A percentile compares a stretch with the other conserved stretches of the same genome.
phyloP scores from a whole-genome alignment of 2,329 filamentous ascomycete genomes.

The Thielaviopsis populi region DNA sequence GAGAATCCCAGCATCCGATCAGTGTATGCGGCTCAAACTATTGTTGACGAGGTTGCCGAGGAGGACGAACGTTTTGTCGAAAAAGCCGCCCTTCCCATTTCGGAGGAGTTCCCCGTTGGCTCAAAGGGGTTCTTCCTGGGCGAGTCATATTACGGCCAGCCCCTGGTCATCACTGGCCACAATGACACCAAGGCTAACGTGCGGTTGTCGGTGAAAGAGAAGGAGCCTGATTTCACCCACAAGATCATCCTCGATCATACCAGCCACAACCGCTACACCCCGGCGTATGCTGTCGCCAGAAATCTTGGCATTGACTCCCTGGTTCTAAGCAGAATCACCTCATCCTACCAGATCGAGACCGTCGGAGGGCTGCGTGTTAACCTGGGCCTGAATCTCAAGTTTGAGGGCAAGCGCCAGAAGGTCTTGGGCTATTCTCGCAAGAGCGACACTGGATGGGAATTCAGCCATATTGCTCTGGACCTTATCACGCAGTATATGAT shows the following conservation, averaged over 20 bases:
- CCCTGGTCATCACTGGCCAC: constrained; percentile 68
- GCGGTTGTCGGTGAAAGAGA: constrained; percentile 56
- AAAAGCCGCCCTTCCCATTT: constrained; percentile 69
- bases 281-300: constrained; percentile 77
- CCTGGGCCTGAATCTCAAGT: constrained; percentile 88
- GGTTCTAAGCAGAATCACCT: constrained; percentile 88
- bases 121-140: constrained; percentile 86
- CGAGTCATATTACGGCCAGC: constrained; percentile 81
- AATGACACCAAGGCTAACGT: constrained; percentile 61
- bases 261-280: constrained; percentile 57
- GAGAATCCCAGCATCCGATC: constrained; percentile 72
- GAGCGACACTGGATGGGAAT: constrained; percentile 81
- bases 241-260: constrained; percentile 58
- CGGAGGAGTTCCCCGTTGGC: constrained; percentile 76
- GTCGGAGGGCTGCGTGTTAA: constrained; percentile 75
- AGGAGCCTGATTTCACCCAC: constrained; percentile 68
- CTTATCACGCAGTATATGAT: constrained; percentile 82
- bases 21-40: constrained; percentile 77
- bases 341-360: constrained; percentile 68
- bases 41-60: constrained; percentile 81
- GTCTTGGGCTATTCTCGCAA: constrained; percentile 91
- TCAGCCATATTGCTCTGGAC: constrained; percentile 68
- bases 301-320: constrained; percentile 70
- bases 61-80: constrained; percentile 90
- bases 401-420: constrained; percentile 88